phyloP scores from a whole-genome alignment of 192 early-diverging fungal species.

The Allomyces macrogynus region DNA sequence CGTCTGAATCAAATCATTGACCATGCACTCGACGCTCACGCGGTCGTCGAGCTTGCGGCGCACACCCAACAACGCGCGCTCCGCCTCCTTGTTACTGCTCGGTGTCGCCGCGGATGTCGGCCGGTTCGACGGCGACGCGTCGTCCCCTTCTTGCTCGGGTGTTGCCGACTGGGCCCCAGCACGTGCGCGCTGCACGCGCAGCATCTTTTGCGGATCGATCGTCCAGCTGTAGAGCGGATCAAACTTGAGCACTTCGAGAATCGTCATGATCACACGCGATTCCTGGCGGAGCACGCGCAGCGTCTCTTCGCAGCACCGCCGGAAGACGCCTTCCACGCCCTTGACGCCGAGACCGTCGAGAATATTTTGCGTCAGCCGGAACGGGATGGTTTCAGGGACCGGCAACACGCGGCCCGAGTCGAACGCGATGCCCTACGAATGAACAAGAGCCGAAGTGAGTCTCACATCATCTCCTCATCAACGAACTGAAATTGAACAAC shows the following conservation, averaged over 20 bases:
- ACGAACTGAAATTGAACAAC: background rate
- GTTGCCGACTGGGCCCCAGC: too few species aligned
- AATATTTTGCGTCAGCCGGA: slow-evolving; percentile 74
- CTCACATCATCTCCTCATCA: background rate
- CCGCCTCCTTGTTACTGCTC: slow-evolving; percentile 39
- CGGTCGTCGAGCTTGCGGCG: slow-evolving; percentile 30
- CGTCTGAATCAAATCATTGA: slow-evolving; percentile 48
- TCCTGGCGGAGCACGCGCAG: slow-evolving; percentile 59
- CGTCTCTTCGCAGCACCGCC: slow-evolving; percentile 52
- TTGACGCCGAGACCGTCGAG: slow-evolving; percentile 71
- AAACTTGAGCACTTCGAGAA: slow-evolving; percentile 86
- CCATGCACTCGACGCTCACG: slow-evolving; percentile 45
- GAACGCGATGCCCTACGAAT: slow-evolving; percentile 77
- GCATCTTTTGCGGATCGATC: slow-evolving; percentile 15
- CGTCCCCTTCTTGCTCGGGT: too few species aligned
- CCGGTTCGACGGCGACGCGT: too few species aligned
- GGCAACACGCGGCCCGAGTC: too few species aligned
- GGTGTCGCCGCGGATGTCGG: too few species aligned
- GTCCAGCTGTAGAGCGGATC: slow-evolving; percentile 71
- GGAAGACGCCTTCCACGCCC: slow-evolving; percentile 61
- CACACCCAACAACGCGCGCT: slow-evolving; percentile 39
- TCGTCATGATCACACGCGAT: slow-evolving; percentile 54
- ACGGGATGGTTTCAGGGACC: too few species aligned
- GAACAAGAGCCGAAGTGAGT: background rate
- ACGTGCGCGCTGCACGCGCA: background rate